Evolutionary conservation across 768 basidiomycete species (phyloP).

Genomic region (Russula lepida): DNA sequence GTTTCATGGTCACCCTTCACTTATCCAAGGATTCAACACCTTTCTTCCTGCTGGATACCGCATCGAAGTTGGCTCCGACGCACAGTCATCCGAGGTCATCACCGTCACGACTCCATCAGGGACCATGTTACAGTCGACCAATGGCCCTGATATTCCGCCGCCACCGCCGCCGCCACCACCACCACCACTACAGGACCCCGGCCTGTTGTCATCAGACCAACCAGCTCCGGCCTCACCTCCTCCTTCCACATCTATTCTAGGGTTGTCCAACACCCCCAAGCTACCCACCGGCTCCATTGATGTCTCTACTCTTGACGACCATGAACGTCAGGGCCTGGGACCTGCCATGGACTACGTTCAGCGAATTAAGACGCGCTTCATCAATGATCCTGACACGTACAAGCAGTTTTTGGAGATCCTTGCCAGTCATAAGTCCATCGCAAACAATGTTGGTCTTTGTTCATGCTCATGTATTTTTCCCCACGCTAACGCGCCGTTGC

Average conservation of each 20-base stretch:
- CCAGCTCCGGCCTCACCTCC: conserved; percentile 5
- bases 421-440: conserved; percentile 50
- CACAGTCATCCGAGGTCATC: conserved; percentile 56
- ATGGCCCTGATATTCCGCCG: conserved; percentile 16
- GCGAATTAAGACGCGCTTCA: conserved; percentile 89
- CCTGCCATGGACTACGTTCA: conserved; percentile 93
- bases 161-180: neutral
- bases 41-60: conserved; percentile 93
- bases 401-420: conserved; percentile 72
- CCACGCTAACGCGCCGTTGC: neutral
- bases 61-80: conserved; percentile 70
- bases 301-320: conserved; percentile 5
- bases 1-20: conserved; percentile 79
- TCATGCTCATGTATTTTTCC: conserved; percentile 19
- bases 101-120: conserved; percentile 74
- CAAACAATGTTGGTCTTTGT: conserved; percentile 37
- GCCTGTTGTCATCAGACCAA: conserved; percentile 1
- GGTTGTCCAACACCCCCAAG: conserved; percentile 9
- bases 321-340: conserved; percentile 35
- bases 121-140: conserved; percentile 33
- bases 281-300: conserved; percentile 2
- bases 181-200: neutral
- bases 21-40: conserved; percentile 98
- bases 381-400: conserved; percentile 72
- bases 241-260: conserved; percentile 13